phyloP scores from a whole-genome alignment of 83 land plant genomes.

The Picea engelmannii region DNA sequence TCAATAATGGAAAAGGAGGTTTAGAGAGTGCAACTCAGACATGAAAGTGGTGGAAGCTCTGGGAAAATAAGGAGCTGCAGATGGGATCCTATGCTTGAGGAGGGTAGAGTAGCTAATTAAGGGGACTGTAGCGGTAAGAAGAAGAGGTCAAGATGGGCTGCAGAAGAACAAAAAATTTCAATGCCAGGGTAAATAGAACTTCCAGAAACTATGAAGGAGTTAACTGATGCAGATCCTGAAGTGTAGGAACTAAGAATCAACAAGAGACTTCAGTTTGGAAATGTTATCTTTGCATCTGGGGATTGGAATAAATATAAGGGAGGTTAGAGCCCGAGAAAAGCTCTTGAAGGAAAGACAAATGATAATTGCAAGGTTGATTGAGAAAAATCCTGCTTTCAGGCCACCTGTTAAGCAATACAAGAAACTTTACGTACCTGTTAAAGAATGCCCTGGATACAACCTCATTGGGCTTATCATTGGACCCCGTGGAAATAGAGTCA shows the following conservation, averaged over 20 bases:
- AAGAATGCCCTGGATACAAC: conserved; percentile 81
- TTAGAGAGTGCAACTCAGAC: not conserved
- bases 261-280: conserved; percentile 46
- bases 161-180: conserved; percentile 40
- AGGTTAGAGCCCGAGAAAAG: conserved; percentile 63
- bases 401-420: conserved; percentile 70
- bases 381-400: conserved; percentile 39
- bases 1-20: too few relatives aligned
- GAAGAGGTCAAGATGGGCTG: conserved; percentile 64
- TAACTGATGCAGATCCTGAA: conserved; percentile 30
- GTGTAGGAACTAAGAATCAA: conserved; percentile 56
- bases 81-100: conserved; percentile 2
- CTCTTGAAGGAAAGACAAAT: conserved; percentile 59
- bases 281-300: conserved; percentile 3
- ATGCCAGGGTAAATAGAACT: conserved; percentile 21
- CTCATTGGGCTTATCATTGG: conserved; percentile 86
- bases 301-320: conserved; percentile 69
- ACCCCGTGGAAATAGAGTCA: conserved; percentile 77
- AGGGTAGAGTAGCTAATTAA: not conserved
- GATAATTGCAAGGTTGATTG: conserved; percentile 64
- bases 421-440: conserved; percentile 82
- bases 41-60: conserved; percentile 21
- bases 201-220: conserved; percentile 25
- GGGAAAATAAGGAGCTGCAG: conserved; percentile 22
- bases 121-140: conserved; percentile 23